Conservation (phyloP, 768 basidiomycete genomes). For the Auricularia sp. region DNA sequence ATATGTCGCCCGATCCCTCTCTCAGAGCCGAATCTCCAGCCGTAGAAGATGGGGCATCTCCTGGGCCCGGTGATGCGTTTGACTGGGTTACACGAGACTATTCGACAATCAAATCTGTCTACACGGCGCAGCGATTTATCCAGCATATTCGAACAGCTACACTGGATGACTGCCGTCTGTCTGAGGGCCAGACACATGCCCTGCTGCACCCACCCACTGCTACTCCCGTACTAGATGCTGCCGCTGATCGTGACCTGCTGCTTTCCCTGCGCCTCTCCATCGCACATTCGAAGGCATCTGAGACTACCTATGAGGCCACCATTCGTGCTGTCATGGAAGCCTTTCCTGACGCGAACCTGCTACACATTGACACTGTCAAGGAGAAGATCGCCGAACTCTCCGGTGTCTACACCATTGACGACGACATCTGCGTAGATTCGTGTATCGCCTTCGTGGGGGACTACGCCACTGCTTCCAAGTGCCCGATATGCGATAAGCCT, state of each 20-base stretch:
- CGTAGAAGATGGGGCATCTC: too few species aligned
- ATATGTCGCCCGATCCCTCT: too few species aligned
- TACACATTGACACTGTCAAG: constrained; percentile 23
- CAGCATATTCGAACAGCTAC: too few species aligned
- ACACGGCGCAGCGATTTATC: too few species aligned
- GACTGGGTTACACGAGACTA: too few species aligned
- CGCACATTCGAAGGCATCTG: constrained; percentile 19
- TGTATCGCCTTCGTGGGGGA: constrained; percentile 33
- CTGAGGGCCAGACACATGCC: too few species aligned
- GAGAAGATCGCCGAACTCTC: constrained; percentile 10
- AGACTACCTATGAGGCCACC: constrained; percentile 18
- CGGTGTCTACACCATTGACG: constrained; percentile 14
- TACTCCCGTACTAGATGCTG: too few species aligned
- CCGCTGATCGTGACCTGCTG: constrained; percentile 15
- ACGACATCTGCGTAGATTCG: constrained; percentile 20
- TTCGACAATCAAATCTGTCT: too few species aligned
- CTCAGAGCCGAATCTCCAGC: too few species aligned
- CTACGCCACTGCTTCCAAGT: constrained; percentile 14
- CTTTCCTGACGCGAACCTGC: background rate
- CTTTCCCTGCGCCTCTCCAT: constrained; percentile 28
- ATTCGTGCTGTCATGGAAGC: background rate
- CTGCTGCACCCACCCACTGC: too few species aligned
- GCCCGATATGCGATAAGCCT: constrained; percentile 18
- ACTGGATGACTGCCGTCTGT: too few species aligned
- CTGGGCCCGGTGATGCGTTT: too few species aligned